Conservation (phyloP, 164 flowering plant genomes). For the Chimonanthus salicifolius region DNA sequence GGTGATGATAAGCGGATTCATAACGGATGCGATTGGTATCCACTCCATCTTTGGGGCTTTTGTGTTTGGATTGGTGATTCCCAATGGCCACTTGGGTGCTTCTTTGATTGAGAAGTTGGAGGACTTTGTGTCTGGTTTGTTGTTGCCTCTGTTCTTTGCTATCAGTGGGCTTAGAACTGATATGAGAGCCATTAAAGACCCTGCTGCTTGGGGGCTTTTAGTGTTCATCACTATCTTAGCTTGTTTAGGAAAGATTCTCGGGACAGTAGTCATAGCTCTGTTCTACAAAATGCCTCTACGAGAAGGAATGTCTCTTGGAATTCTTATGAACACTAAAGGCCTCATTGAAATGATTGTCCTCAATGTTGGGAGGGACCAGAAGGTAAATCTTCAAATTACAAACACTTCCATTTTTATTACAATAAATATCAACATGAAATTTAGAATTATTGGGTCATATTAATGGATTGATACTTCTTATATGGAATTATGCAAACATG, state of each 20-base stretch:
- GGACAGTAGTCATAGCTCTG: constrained; percentile 22
- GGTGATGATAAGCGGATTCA: constrained; percentile 33
- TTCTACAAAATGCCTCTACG: constrained; percentile 21
- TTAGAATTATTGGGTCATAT: no score
- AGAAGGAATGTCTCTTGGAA: constrained; percentile 36
- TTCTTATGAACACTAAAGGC: constrained; percentile 60
- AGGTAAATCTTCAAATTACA: background rate
- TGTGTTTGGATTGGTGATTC: constrained; percentile 43
- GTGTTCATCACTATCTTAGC: constrained; percentile 9
- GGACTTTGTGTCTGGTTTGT: constrained; percentile 37
- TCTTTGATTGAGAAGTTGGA: constrained; percentile 37
- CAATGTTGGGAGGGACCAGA: constrained; percentile 31
- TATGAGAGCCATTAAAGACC: background rate
- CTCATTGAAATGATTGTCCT: constrained; percentile 37
- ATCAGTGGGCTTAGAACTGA: constrained; percentile 25
- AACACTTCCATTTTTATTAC: no score
- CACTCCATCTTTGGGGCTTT: constrained; percentile 48
- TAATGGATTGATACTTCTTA: no score
- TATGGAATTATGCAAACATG: no score
- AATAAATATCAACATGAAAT: no score
- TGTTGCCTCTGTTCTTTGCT: constrained; percentile 38
- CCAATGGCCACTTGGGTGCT: constrained; percentile 34
- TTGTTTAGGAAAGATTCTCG: constrained; percentile 21
- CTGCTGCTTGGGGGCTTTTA: background rate
- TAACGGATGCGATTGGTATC: constrained; percentile 41